Conservation (phyloP, 495 filamentous ascomycete genomes). For the Rostrohypoxylon terebratum region DNA sequence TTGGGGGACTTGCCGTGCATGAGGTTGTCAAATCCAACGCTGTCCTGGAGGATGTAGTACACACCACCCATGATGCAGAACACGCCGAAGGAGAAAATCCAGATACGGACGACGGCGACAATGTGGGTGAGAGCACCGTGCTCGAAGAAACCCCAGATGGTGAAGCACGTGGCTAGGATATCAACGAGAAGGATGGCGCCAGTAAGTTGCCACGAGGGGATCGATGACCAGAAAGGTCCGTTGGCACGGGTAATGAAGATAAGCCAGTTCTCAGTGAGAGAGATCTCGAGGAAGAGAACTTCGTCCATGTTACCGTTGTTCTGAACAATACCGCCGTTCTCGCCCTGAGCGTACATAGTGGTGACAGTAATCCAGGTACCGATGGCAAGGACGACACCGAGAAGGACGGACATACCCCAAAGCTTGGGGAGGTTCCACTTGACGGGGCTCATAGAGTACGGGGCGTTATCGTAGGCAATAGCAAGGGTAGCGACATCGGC, state of each 20-base stretch:
- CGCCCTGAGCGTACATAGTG: constrained; percentile 75
- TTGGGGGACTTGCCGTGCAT: constrained; percentile 89
- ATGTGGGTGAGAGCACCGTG: constrained; percentile 71
- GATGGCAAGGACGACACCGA: constrained; percentile 81
- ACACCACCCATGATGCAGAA: constrained; percentile 75
- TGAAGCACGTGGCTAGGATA: constrained; percentile 84
- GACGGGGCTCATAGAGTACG: constrained; percentile 85
- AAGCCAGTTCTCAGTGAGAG: constrained; percentile 93
- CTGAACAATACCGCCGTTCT: constrained; percentile 84
- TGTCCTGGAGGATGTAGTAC: constrained; percentile 83
- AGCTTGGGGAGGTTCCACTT: constrained; percentile 95
- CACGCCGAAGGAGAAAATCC: constrained; percentile 89
- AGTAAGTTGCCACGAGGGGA: constrained; percentile 83
- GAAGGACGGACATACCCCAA: constrained; percentile 88
- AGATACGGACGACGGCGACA: constrained; percentile 84
- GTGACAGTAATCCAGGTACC: constrained; percentile 88
- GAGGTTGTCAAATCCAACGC: constrained; percentile 83
- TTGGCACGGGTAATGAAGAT: constrained; percentile 96
- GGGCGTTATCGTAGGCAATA: constrained; percentile 94
- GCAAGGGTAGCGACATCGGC: constrained; percentile 93
- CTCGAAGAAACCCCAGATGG: constrained; percentile 82
- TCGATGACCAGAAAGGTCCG: constrained; percentile 84
- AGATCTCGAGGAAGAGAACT: constrained; percentile 90
- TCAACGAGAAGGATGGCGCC: constrained; percentile 84
- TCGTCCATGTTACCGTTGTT: constrained; percentile 84